A percentile compares a stretch with the other conserved stretches of the same genome.
Evolutionary conservation across 345 rosid species (phyloP).

Genomic region (Bruguiera parviflora): DNA sequence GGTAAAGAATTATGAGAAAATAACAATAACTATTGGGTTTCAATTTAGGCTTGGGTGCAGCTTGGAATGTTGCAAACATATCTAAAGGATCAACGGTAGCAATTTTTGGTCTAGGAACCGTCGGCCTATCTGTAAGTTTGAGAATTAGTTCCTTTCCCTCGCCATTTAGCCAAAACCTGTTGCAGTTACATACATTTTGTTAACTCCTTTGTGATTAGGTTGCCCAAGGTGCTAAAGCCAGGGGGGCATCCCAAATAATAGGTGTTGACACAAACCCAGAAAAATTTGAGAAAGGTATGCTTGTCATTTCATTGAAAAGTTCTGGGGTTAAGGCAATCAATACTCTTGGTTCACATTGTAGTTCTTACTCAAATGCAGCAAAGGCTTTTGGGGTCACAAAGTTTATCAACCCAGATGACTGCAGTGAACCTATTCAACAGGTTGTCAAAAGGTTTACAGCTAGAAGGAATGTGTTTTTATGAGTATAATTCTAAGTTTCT

Average conservation of each 20-base stretch:
- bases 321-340: background rate
- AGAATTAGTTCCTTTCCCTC: background rate
- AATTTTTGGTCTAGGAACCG: conserved; percentile 90
- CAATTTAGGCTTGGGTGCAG: conserved; percentile 81
- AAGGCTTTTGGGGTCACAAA: conserved; percentile 78
- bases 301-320: conserved; percentile 11
- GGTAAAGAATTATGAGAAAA: background rate
- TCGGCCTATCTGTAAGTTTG: conserved; percentile 82
- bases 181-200: background rate
- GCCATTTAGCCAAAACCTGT: background rate
- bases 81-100: conserved; percentile 71
- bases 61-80: conserved; percentile 91
- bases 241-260: conserved; percentile 79
- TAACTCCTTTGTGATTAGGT: conserved; percentile 41
- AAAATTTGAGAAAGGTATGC: conserved; percentile 63
- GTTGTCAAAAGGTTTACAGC: conserved; percentile 27
- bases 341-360: conserved; percentile 8
- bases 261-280: conserved; percentile 84
- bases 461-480: background rate
- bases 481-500: background rate
- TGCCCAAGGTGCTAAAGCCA: conserved; percentile 85
- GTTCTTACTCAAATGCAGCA: conserved; percentile 43
- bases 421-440: conserved; percentile 74
- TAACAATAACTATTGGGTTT: background rate
- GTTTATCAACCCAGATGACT: conserved; percentile 63